Percentiles rank a stretch among this genome's conserved stretches.
Conservation (phyloP, 192 early-diverging fungal species). For the Backusella tarrabulga region DNA sequence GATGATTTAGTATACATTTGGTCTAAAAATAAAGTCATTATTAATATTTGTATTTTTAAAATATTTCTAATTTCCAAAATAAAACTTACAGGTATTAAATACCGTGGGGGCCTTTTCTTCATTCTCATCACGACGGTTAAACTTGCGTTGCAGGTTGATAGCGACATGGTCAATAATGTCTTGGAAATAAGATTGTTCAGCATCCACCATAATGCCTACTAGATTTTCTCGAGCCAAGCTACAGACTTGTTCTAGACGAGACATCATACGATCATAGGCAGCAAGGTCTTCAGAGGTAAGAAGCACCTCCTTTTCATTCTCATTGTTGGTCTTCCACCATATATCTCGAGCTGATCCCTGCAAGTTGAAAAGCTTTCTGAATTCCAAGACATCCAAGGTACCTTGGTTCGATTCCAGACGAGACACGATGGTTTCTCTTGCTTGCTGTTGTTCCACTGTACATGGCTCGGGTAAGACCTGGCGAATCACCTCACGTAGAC, state of each 20-base stretch:
- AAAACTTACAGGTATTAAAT: slow-evolving; percentile 80
- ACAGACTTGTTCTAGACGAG: slow-evolving; percentile 63
- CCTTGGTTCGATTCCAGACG: not conserved
- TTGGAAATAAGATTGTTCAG: slow-evolving; percentile 94
- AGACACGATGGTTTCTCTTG: slow-evolving; percentile 1
- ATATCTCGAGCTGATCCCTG: slow-evolving; percentile 19
- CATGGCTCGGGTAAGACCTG: not conserved
- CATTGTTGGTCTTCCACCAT: slow-evolving; percentile 15
- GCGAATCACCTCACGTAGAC: not conserved
- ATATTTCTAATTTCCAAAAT: not conserved
- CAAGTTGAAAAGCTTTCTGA: slow-evolving; percentile 19
- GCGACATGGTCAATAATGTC: slow-evolving; percentile 85
- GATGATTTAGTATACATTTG: slow-evolving; percentile 91
- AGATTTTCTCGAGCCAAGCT: slow-evolving; percentile 59
- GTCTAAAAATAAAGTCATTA: slow-evolving; percentile 25
- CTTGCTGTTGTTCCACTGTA: not conserved
- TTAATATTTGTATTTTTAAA: not conserved
- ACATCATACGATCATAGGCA: slow-evolving; percentile 66
- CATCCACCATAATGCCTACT: slow-evolving; percentile 88
- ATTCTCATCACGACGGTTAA: slow-evolving; percentile 51
- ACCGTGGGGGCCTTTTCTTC: slow-evolving; percentile 55
- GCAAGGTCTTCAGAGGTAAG: slow-evolving; percentile 59
- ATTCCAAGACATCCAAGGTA: slow-evolving; percentile 20
- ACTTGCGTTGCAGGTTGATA: slow-evolving; percentile 64
- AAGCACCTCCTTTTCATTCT: not conserved